Conservation (phyloP, 495 filamentous ascomycete species). For the Penicillium pancosmium region DNA sequence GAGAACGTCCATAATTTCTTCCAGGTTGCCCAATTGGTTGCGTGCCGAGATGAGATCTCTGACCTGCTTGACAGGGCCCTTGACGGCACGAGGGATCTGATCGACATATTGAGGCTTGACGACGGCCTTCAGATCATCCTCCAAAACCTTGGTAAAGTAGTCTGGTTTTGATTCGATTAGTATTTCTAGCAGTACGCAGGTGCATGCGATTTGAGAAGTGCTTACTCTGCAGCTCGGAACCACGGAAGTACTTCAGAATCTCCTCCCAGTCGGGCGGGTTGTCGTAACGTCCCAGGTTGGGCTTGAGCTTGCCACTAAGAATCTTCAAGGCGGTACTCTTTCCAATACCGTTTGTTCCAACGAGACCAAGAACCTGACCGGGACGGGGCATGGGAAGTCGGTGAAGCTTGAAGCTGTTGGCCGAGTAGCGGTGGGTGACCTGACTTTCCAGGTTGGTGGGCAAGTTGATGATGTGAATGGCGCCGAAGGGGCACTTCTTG, state of each 20-base stretch:
- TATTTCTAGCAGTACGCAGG: background rate
- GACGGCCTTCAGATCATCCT: slow-evolving; percentile 94
- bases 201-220: slow-evolving; percentile 3
- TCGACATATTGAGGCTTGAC: slow-evolving; percentile 99
- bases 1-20: slow-evolving; percentile 82
- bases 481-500: slow-evolving; percentile 98
- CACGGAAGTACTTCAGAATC: slow-evolving; percentile 96
- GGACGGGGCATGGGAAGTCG: slow-evolving; percentile 92
- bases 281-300: slow-evolving; percentile 91
- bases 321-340: slow-evolving; percentile 99
- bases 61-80: slow-evolving; percentile 74
- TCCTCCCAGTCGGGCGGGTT: slow-evolving; percentile 99
- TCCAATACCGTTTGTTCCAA: slow-evolving; percentile 99
- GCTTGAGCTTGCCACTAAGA: slow-evolving; percentile 96
- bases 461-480: slow-evolving; percentile 99
- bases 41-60: slow-evolving; percentile 73
- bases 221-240: slow-evolving; percentile 94
- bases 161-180: slow-evolving; percentile 51
- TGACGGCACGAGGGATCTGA: slow-evolving; percentile 91
- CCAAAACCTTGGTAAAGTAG: slow-evolving; percentile 97
- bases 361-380: slow-evolving; percentile 94
- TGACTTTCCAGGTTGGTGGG: slow-evolving; percentile 97
- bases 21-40: slow-evolving; percentile 74
- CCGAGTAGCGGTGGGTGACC: slow-evolving; percentile 97
- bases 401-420: slow-evolving; percentile 99